Percentiles rank a stretch among this genome's conserved stretches.
These are phyloP conservation scores for Dunaliella sp. DNA, from an alignment of 139 green algal species.

Conservation along the genomic window DNA sequence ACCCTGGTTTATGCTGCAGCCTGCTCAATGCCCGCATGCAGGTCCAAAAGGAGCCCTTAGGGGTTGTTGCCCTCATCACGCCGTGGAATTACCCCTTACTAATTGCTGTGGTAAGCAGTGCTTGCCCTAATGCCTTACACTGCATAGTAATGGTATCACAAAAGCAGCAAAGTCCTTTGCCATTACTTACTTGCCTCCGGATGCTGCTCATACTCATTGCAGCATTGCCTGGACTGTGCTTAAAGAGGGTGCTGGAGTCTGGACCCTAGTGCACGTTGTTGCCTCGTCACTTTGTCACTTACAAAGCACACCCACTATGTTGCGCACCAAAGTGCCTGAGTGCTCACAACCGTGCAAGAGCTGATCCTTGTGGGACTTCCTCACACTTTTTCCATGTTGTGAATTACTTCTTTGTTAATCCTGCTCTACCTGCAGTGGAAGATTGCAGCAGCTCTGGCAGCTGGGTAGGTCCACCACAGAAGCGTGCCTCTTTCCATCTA, in stretches of 20 bases:
- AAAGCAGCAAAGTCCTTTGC: neutral
- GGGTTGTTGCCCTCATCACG: conserved; percentile 79
- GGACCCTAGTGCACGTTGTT: too few relatives aligned
- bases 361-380: neutral
- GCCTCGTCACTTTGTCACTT: too few relatives aligned
- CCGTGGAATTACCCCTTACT: conserved; percentile 91
- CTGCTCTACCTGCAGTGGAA: conserved; percentile 62
- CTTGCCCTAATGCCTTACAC: too few relatives aligned
- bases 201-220: neutral
- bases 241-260: neutral
- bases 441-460: conserved; percentile 85
- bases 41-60: conserved; percentile 55
- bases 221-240: neutral
- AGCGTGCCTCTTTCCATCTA: too few relatives aligned
- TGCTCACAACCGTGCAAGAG: neutral
- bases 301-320: too few relatives aligned
- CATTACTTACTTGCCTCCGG: neutral
- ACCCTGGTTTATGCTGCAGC: neutral
- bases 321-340: neutral
- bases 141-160: neutral
- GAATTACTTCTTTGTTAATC: neutral
- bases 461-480: too few relatives aligned
- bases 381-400: conserved; percentile 2
- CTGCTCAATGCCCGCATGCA: neutral
- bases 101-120: conserved; percentile 65